These are phyloP conservation scores for Barnettozyma vustinii DNA, from an alignment of 805 yeast species.

Conservation along the genomic window DNA sequence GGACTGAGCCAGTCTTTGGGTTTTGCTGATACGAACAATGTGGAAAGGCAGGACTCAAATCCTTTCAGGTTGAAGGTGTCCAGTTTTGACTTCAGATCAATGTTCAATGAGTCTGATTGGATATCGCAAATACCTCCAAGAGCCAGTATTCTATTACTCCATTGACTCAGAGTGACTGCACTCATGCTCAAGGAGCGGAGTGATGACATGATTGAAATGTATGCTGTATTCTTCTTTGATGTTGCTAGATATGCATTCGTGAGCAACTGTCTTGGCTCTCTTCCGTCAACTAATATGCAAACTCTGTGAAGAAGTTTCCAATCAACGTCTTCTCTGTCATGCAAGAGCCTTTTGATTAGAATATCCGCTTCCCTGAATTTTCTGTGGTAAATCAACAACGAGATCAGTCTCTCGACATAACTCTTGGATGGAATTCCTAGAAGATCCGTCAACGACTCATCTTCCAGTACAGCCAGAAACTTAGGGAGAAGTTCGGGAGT, in stretches of 20 bases:
- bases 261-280: conserved; percentile 6
- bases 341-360: conserved; percentile 6
- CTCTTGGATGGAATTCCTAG: conserved; percentile 8
- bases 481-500: conserved; percentile 13
- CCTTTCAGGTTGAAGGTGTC: conserved; percentile 10
- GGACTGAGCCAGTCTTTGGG: conserved; percentile 13
- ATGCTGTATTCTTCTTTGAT: conserved; percentile 2
- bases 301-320: conserved; percentile 16
- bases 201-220: conserved; percentile 9
- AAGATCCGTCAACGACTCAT: not conserved
- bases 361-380: conserved; percentile 9
- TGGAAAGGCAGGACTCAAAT: conserved; percentile 12
- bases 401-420: conserved; percentile 11
- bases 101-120: conserved; percentile 13
- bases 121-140: conserved; percentile 15
- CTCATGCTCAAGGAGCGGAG: conserved; percentile 8
- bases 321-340: not conserved
- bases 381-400: conserved; percentile 15
- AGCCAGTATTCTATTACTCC: conserved; percentile 14
- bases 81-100: conserved; percentile 13
- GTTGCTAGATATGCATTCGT: conserved; percentile 8
- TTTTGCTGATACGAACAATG: not conserved
- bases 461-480: conserved; percentile 5
- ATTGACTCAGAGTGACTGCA: conserved; percentile 8
- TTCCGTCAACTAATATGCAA: conserved; percentile 5